Evolutionary conservation across 176 grass and related monocot species (phyloP).

Genomic region (Thinopyrum elongatum): DNA sequence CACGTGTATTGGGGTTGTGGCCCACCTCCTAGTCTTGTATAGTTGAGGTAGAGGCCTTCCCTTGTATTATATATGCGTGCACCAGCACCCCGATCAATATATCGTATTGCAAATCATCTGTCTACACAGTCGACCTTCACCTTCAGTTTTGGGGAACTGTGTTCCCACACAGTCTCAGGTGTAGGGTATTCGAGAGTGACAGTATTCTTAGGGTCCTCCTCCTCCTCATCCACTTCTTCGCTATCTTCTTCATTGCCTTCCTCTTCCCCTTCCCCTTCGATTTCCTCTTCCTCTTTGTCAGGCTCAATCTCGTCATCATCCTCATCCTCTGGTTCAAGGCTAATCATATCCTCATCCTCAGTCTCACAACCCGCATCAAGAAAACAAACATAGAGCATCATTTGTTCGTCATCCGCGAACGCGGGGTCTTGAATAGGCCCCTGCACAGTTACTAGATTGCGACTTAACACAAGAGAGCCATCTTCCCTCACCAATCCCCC

Average conservation of each 20-base stretch:
- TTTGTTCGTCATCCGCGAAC: neutral
- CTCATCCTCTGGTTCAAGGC: neutral
- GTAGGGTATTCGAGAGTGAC: neutral
- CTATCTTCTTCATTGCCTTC: neutral
- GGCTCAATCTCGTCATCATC: neutral
- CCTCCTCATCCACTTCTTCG: neutral
- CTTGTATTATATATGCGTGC: too few species aligned
- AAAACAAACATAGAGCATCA: neutral
- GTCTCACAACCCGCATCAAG: neutral
- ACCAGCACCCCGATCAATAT: too few species aligned
- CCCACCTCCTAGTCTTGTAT: too few species aligned
- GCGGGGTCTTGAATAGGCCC: neutral
- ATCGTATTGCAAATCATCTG: too few species aligned
- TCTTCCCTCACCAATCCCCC: neutral
- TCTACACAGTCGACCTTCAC: neutral
- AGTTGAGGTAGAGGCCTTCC: too few species aligned
- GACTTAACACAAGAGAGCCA: neutral
- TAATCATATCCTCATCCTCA: too few species aligned
- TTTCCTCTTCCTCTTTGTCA: too few species aligned
- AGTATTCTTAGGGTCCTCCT: neutral
- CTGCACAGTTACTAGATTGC: neutral
- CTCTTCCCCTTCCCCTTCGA: neutral
- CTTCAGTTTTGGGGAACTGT: neutral
- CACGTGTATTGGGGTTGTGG: too few species aligned
- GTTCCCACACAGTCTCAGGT: neutral